Evolutionary conservation across 495 filamentous ascomycete genomes (phyloP), one percentile per base, ranked within the genome.

Genomic region (Friedmanniomyces simplex): DNA sequence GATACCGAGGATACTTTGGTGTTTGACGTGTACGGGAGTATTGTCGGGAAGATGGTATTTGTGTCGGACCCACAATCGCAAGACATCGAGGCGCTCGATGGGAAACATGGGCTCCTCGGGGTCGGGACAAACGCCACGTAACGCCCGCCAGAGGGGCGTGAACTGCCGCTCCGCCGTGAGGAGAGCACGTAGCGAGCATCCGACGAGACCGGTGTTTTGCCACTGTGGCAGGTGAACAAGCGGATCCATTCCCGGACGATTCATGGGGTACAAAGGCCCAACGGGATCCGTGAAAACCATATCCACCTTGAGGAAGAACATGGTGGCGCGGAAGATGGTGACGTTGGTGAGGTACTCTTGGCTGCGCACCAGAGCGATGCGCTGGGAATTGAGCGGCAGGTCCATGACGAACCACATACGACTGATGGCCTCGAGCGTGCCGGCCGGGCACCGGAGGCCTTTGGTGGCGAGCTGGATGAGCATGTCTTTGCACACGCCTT

Each of bases 401-500:
- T 87, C 84, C 73, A 88, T 80, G 24, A 82, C 57, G 28, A 85
- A 76, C 85, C 85, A 87, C 22, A 85, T 63, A 67, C 85, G 84
- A 60, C 76, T 74, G 39, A 88, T 64, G 18, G 73, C 69, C 2
- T 67, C 22, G 20, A 68, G 54, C 21, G 74, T 73, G 24, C 68
- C 60, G 1, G 37, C 16, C 11, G 82, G 82, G 12, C 83, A 60
- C n/a, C 73, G 66, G 34, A 77, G 76, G 8, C 82, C 79, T 20
- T 73, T 63, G 2, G 72, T 57, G 1, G 72, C 74, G 25, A 89
- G 69, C 11, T 66, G 60, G 14, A 71, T 68, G 20, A 85, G 60
- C 60, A 88, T 85, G 52, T 82, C 77, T 22, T 76, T 65, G 30
- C 77, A 72, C 0, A 72, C 67, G 0, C 55, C 58, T 25, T 79